Conservation (phyloP, 2,329 filamentous ascomycete species). For the Colletotrichum australisinense region DNA sequence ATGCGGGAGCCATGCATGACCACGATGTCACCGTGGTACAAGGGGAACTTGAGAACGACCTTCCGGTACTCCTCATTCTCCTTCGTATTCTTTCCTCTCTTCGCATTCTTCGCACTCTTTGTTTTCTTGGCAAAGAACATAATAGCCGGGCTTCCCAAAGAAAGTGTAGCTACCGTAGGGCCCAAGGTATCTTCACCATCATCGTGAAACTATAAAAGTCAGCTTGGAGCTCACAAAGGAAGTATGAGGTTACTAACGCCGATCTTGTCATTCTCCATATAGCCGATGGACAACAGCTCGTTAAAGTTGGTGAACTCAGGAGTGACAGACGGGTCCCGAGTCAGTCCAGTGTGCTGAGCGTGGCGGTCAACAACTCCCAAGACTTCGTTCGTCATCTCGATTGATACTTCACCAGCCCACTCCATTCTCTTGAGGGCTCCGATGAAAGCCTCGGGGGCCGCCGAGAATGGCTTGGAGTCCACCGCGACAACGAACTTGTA, state of each 20-base stretch:
- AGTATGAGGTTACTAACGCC: conserved; percentile 47
- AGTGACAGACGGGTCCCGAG: conserved; percentile 39
- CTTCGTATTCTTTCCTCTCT: not conserved
- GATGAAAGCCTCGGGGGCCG: conserved; percentile 60
- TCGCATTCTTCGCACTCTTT: conserved; percentile 40
- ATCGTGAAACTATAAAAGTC: conserved; percentile 67
- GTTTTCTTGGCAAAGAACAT: conserved; percentile 70
- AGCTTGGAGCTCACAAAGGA: not conserved
- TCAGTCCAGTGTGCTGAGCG: not conserved
- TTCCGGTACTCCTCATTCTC: not conserved
- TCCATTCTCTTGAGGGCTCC: conserved; percentile 63
- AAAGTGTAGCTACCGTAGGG: conserved; percentile 71
- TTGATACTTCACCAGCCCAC: conserved; percentile 62
- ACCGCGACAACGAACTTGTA: conserved; percentile 75
- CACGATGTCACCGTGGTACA: conserved; percentile 73
- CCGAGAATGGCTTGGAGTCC: conserved; percentile 59
- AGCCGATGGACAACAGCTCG: conserved; percentile 71
- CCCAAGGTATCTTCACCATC: conserved; percentile 74
- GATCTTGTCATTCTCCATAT: conserved; percentile 70
- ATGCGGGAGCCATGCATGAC: conserved; percentile 71
- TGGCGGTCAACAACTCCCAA: conserved; percentile 12
- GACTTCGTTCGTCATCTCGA: conserved; percentile 43
- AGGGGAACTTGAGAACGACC: conserved; percentile 49
- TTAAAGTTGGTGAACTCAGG: conserved; percentile 62
- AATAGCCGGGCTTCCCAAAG: conserved; percentile 65